Conservation (phyloP, 1,139 yeast genomes). For the Hemisphaericaspora xylanilytica region DNA sequence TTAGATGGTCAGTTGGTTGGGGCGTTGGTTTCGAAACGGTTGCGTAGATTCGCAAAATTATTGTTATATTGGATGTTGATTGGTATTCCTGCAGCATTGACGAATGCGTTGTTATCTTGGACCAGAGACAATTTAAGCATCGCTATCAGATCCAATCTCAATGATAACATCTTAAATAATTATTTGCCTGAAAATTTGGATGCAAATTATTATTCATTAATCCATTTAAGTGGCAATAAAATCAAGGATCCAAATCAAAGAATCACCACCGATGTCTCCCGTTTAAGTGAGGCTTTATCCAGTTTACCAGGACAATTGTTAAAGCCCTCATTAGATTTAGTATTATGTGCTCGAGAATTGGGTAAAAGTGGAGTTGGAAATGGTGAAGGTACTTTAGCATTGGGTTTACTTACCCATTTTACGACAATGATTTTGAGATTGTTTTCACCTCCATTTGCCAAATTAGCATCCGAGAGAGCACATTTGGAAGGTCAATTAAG, state of each 20-base stretch:
- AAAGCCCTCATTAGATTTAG: slow-evolving; percentile 79
- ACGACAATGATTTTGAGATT: slow-evolving; percentile 72
- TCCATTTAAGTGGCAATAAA: slow-evolving; percentile 55
- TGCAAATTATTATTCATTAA: slow-evolving; percentile 43
- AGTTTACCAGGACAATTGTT: slow-evolving; percentile 82
- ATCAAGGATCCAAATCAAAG: slow-evolving; percentile 81
- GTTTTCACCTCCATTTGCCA: slow-evolving; percentile 90
- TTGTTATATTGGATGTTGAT: slow-evolving; percentile 78
- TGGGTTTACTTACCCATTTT: slow-evolving; percentile 78
- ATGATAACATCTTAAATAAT: slow-evolving; percentile 59
- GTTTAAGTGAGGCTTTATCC: slow-evolving; percentile 71
- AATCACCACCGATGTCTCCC: slow-evolving; percentile 73
- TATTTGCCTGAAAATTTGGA: slow-evolving; percentile 64
- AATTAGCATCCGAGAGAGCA: slow-evolving; percentile 74
- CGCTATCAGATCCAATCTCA: slow-evolving; percentile 63
- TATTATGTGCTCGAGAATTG: slow-evolving; percentile 79
- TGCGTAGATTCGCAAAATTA: slow-evolving; percentile 60
- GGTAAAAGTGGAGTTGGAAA: slow-evolving; percentile 72
- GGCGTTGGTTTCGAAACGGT: slow-evolving; percentile 69
- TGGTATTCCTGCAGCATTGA: slow-evolving; percentile 83
- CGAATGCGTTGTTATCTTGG: slow-evolving; percentile 72
- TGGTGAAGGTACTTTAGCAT: slow-evolving; percentile 80
- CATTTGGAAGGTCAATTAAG: slow-evolving; percentile 84
- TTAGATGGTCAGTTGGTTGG: slow-evolving; percentile 87
- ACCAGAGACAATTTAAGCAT: slow-evolving; percentile 69